Base-by-base conservation (phyloP, 1,139 yeast genomes). In the Diutina scorzettiae region DNA sequence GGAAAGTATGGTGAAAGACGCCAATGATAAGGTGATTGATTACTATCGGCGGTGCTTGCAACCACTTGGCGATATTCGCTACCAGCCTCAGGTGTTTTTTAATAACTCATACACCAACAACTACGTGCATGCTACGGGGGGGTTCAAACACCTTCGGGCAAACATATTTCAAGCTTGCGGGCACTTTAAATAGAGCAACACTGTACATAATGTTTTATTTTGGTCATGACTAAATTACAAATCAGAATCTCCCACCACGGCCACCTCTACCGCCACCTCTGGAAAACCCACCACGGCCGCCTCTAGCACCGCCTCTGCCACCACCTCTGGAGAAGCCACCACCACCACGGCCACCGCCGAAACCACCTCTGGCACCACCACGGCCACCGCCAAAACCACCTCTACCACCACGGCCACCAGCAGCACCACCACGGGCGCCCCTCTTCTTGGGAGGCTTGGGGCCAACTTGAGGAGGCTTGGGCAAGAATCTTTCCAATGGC, bases 401-500 rank as follows among this genome's bases (percentile, higher is more conserved):
- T 21, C 60, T 55, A 34, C 62, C 57, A 27, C 60, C 53, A n/a
- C 32, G 25, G 9, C 18, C 41, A 16, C 57, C 52, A 24, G 62
- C 68, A 21, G 41, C 41, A 40, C 67, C 69, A 25, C 62, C 66
- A 8, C 39, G 27, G 25, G 28, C 39, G 32, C 61, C 67, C 64
- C 79, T 78, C 66, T 81, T 81, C 64, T 69, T 81, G 63, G 85
- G 79, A 50, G 86, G 81, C 58, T 80, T 80, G 53, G 89, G 82
- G 36, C 93, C 94, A 40, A 60, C 69, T 21, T 66, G 79, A 66
- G 82, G 79, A 43, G 97, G 91, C 67, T 87, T 85, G 50, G 97
- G 97, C 63, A 87, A 71, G 66, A 89, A 89, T 70, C 98, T 78
- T 57, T 91, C 98, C 53, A 91, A 69, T 43, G 99, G 99, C 53